Percentiles rank a stretch among this genome's conserved stretches.
Conservation (phyloP, 2,329 filamentous ascomycete genomes). For the Emergomyces pasteurianus region DNA sequence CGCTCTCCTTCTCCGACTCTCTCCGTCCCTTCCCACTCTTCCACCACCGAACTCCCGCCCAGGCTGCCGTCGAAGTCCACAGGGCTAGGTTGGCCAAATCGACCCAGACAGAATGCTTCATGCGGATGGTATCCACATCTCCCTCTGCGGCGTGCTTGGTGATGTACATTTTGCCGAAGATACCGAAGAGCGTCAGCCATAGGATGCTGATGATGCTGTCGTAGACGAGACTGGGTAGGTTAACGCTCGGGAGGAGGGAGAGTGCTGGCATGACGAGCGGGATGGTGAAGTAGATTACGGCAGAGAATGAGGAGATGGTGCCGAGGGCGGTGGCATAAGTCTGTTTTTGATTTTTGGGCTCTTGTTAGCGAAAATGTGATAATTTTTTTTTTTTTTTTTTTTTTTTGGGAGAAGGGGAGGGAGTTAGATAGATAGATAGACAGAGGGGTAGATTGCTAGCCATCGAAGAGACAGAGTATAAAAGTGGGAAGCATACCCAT, state of each 20-base stretch:
- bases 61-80: conserved; percentile 54
- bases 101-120: conserved; percentile 82
- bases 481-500: conserved; percentile 56
- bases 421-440: not conserved
- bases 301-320: conserved; percentile 52
- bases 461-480: not conserved
- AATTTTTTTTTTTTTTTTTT: no score
- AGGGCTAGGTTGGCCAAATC: conserved; percentile 62
- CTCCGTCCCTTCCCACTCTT: conserved; percentile 10
- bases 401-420: not conserved
- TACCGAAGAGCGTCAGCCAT: conserved; percentile 70
- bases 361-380: no score
- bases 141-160: conserved; percentile 18
- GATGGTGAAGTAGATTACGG: conserved; percentile 54
- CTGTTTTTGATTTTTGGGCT: conserved; percentile 23
- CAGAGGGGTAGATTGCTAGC: not conserved
- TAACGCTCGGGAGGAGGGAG: conserved; percentile 15
- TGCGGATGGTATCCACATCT: conserved; percentile 52
- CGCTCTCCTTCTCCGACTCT: conserved; percentile 11
- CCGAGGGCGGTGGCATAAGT: conserved; percentile 62
- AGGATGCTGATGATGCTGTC: conserved; percentile 62
- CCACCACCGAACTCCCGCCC: conserved; percentile 26
- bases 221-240: conserved; percentile 48
- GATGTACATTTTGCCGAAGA: conserved; percentile 76
- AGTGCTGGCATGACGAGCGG: conserved; percentile 35